A percentile compares a stretch with the other conserved stretches of the same genome.
Evolutionary conservation across 139 green algal genomes (phyloP).

Genomic region (Chlorella sp.): DNA sequence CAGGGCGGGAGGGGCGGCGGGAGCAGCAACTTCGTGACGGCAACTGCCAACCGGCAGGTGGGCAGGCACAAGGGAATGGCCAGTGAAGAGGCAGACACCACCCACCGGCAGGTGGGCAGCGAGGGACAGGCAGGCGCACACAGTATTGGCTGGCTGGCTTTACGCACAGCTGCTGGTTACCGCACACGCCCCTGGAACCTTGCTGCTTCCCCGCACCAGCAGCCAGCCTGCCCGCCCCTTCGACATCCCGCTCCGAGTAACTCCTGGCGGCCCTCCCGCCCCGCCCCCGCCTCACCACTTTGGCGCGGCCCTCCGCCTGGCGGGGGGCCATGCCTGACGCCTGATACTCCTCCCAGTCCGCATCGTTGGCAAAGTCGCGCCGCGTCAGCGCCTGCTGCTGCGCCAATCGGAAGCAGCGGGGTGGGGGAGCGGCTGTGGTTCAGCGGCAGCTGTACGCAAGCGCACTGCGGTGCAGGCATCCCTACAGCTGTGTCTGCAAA

Average conservation of each 20-base stretch:
- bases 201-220: no score
- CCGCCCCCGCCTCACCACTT: not conserved
- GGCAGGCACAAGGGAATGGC: not conserved
- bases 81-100: no score
- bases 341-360: slow-evolving; percentile 28
- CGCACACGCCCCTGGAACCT: no score
- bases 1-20: not conserved
- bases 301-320: slow-evolving; percentile 8
- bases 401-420: not conserved
- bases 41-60: not conserved
- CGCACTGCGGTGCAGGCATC: not conserved
- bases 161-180: no score
- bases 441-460: not conserved
- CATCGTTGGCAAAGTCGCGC: slow-evolving; percentile 23
- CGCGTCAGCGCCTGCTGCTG: slow-evolving; percentile 14
- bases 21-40: no score
- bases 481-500: not conserved
- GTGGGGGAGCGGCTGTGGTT: not conserved
- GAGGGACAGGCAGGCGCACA: no score
- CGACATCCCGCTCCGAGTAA: no score
- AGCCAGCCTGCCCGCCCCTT: no score
- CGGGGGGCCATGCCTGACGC: not conserved
- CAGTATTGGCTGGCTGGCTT: no score
- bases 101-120: no score
- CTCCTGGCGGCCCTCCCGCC: no score